Evolutionary conservation across 805 yeast species (phyloP), one percentile per base, ranked within the genome.

Genomic region (Suhomyces canberraensis): DNA sequence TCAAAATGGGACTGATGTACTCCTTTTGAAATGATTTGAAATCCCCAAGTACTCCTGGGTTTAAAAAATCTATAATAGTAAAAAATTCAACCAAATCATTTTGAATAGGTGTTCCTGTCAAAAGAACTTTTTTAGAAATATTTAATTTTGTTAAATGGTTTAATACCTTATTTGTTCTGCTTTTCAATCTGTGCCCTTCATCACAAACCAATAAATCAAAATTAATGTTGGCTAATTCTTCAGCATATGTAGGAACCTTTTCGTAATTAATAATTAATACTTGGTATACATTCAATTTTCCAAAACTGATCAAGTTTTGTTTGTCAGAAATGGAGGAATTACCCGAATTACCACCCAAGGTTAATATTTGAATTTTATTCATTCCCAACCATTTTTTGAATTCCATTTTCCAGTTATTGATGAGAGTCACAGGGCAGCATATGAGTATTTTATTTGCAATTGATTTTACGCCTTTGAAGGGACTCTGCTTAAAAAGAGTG

Each of bases 101-200:
- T 54, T 93, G 98, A 24, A 93, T 87, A 0, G 96, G 96, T 0
- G 96, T 88, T 0, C 96, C 98, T 0, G 95, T 78, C 5, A 93
- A 63, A 4, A 91, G 51, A 2, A 91, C 64, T 42, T 82, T 77
- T 29, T 69, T 75, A 6, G 66, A 66, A 3, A 82, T 71, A 28
- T 78, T 63, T 13, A 89, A 58, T 1, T 68, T 50, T 27, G 74
- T 76, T 35, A 91, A 63, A 0, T 80, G 77, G 40, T 78, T 79
- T 35, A 88, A 64, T 0, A 84, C 78, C 56, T 87, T 89, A 40
- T 85, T 87, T 8, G 79, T 65, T 4, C 78, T 69, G 47, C 78
- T 85, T 50, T 91, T 93, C 46, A 93, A 69, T 33, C 96, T 69
- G 57, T 93, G 98, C 2, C 98, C 98, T 54, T 93, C 98, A 58